Conservation (phyloP, 169 alveolate species). For the Theileria equi region DNA sequence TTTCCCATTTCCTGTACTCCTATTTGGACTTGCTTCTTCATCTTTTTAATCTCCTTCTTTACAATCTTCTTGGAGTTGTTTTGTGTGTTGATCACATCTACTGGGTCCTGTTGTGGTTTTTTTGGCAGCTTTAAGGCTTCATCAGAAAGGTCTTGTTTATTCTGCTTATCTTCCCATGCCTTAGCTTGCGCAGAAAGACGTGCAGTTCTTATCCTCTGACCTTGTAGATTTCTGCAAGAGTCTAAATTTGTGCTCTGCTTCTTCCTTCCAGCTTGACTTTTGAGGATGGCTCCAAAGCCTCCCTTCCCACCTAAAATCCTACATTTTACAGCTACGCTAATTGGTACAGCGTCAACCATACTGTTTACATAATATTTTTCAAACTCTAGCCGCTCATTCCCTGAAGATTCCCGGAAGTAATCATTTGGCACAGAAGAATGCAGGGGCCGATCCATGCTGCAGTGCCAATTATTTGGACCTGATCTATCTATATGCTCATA, state of each 20-base stretch:
- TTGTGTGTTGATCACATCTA: background rate
- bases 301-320: conserved; percentile 62
- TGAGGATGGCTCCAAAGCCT: conserved; percentile 60
- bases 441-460: background rate
- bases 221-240: conserved; percentile 57
- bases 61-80: conserved; percentile 16
- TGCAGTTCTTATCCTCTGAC: conserved; percentile 39
- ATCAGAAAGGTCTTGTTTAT: conserved; percentile 11
- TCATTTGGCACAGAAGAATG: too few relatives aligned
- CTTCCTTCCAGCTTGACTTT: conserved; percentile 30
- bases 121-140: conserved; percentile 29
- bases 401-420: too few relatives aligned
- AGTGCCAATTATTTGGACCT: background rate
- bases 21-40: conserved; percentile 8
- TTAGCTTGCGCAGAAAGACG: conserved; percentile 32
- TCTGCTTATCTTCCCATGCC: conserved; percentile 13
- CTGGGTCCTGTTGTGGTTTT: background rate
- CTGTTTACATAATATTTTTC: too few relatives aligned
- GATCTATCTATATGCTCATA: background rate
- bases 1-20: conserved; percentile 4
- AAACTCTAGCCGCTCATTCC: too few relatives aligned
- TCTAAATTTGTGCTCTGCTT: conserved; percentile 50
- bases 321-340: conserved; percentile 15
- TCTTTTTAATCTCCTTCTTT: conserved; percentile 37
- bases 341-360: too few relatives aligned